Conservation (phyloP, 2,329 filamentous ascomycete genomes). For the Volutella citrinella region DNA sequence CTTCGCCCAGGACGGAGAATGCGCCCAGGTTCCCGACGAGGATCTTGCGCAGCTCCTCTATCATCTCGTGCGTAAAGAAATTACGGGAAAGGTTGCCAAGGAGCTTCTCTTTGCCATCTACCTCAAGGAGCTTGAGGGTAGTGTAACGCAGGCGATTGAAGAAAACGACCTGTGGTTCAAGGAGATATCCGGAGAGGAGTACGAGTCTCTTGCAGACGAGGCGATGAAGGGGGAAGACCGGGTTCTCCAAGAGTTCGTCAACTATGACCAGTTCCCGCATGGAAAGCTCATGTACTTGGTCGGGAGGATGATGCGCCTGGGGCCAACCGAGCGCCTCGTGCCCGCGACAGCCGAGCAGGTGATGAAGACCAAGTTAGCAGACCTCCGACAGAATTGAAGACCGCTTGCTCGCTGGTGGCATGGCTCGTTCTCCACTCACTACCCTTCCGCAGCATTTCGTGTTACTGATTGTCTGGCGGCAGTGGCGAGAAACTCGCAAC, state of each 20-base stretch:
- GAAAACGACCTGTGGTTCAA: constrained; percentile 52
- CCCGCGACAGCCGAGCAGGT: constrained; percentile 48
- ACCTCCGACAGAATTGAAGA: constrained; percentile 14
- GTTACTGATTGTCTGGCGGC: too few species aligned
- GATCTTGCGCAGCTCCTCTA: constrained; percentile 51
- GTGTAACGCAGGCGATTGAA: constrained; percentile 45
- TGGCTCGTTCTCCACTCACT: too few species aligned
- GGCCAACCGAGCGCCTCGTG: constrained; percentile 53
- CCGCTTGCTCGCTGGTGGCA: too few species aligned
- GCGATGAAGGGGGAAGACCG: constrained; percentile 45
- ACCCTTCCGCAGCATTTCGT: too few species aligned
- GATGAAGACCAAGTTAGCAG: constrained; percentile 35
- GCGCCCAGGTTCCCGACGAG: constrained; percentile 41
- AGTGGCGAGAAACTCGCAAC: too few species aligned
- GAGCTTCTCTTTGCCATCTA: constrained; percentile 54
- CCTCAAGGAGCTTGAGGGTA: constrained; percentile 41
- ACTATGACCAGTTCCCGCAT: constrained; percentile 45
- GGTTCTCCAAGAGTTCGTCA: constrained; percentile 44
- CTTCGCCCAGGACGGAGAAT: constrained; percentile 46
- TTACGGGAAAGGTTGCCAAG: constrained; percentile 57
- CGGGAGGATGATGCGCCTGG: constrained; percentile 55
- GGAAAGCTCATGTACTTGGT: constrained; percentile 61
- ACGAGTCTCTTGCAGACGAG: constrained; percentile 42
- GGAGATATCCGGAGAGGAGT: constrained; percentile 47
- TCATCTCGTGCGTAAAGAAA: constrained; percentile 45